Evolutionary conservation across 495 filamentous ascomycete genomes (phyloP), one percentile per base, ranked within the genome.

Genomic region (Articulospora tetracladia): DNA sequence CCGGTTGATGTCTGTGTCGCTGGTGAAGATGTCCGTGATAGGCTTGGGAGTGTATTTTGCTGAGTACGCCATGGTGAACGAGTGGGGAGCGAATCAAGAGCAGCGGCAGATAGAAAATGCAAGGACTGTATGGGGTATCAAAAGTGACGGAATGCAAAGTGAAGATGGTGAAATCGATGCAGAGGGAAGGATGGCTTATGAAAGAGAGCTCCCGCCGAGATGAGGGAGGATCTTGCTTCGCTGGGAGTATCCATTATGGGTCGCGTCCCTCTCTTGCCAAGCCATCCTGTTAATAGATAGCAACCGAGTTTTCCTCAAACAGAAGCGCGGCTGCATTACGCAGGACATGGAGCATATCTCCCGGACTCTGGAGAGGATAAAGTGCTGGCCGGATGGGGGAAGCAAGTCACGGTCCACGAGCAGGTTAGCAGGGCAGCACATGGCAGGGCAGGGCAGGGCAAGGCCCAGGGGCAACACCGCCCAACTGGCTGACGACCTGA

Each of bases 1-100:
- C 20, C 82, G 76, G 63, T 88, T 79, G 66, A 87, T 83, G 65
- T 82, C 80, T 56, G 83, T 85, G 68, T 85, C 83, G 58, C 66
- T 66, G 59, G 79, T 82, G 69, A 85, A 74, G 58, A 74, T 65
- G 48, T 74, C 72, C 51, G 72, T 73, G 34, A 66, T 12, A 6
- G 72, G 72, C 26, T 68, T 69, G 13, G 66, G 62, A 1, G 64
- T 66, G 25, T 75, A 70, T 61, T 66, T 71, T 24, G 58, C 65
- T 26, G 72, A 68, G 23, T 66, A 68, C 3, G 61, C 55, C 64
- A 74, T 74, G 50, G 20, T 63, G 28, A 34, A 39, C n/a, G 24
- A 53, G 28, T 55, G 32, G 10, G 4, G 6, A 27, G 22, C 25
- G 6, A 25, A 50, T 13, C 2, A 22, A 2, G 25, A 27, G 25